phyloP scores from a whole-genome alignment of 2,329 filamentous ascomycete genomes.

The Exophiala aquamarina region DNA sequence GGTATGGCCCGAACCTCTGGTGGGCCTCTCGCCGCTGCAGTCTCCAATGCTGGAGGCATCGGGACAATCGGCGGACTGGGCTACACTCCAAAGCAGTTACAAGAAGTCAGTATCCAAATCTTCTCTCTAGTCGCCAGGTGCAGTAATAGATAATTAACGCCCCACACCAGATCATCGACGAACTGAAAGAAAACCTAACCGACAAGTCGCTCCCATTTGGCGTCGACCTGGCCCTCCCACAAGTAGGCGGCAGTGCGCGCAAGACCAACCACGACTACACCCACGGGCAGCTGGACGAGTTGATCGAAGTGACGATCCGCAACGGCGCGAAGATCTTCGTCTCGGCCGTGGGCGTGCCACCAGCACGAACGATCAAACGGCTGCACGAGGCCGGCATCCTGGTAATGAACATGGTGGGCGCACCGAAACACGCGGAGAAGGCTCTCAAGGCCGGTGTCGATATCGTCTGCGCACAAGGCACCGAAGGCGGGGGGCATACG shows the following conservation, averaged over 20 bases:
- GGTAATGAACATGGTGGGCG: slow-evolving; percentile 97
- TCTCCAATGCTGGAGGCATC: slow-evolving; percentile 84
- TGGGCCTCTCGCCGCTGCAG: slow-evolving; percentile 75
- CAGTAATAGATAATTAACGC: slow-evolving; percentile 50
- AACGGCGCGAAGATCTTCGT: slow-evolving; percentile 86
- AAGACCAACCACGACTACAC: slow-evolving; percentile 98
- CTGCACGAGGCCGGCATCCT: slow-evolving; percentile 78
- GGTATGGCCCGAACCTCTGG: slow-evolving; percentile 89
- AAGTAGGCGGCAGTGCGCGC: slow-evolving; percentile 78
- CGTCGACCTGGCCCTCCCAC: slow-evolving; percentile 86
- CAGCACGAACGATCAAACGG: slow-evolving; percentile 67
- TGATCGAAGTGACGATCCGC: slow-evolving; percentile 82
- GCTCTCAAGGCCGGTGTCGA: slow-evolving; percentile 84
- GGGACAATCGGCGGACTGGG: slow-evolving; percentile 63
- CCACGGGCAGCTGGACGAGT: slow-evolving; percentile 78
- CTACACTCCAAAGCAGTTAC: slow-evolving; percentile 71
- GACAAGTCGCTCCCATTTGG: slow-evolving; percentile 77
- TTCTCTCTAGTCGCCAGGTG: too few species aligned
- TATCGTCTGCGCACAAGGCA: slow-evolving; percentile 87
- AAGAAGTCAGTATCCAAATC: slow-evolving; percentile 47
- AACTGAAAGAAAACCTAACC: slow-evolving; percentile 74
- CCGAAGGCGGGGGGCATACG: slow-evolving; percentile 91
- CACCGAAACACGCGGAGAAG: slow-evolving; percentile 87
- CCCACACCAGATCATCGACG: slow-evolving; percentile 70
- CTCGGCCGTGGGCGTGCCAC: slow-evolving; percentile 83